Evolutionary conservation across 2,329 filamentous ascomycete genomes (phyloP).

Genomic region (Scedosporium boydii): DNA sequence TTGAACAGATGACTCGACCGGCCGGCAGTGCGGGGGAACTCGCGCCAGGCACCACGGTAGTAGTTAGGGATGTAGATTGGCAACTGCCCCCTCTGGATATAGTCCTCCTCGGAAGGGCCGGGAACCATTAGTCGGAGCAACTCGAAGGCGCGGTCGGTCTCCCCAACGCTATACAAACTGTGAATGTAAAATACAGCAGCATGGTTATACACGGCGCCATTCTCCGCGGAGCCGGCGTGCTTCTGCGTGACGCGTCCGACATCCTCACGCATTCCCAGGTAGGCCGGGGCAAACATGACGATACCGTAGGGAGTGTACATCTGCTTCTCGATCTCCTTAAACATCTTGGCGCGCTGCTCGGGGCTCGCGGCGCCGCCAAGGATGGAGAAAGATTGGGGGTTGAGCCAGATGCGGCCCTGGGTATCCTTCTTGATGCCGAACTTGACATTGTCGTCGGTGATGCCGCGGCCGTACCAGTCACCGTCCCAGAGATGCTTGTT

Average conservation of each 20-base stretch:
- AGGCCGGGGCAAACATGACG: constrained; percentile 47
- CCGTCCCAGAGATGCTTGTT: constrained; percentile 46
- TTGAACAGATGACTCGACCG: constrained; percentile 49
- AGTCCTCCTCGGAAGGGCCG: constrained; percentile 40
- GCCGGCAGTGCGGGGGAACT: constrained; percentile 41
- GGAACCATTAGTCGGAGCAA: constrained; percentile 43
- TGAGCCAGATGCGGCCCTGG: constrained; percentile 50
- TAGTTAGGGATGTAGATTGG: constrained; percentile 51
- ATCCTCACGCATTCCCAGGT: constrained; percentile 45
- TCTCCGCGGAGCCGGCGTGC: constrained; percentile 47
- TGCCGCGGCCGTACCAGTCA: constrained; percentile 47
- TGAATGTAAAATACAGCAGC: constrained; percentile 45
- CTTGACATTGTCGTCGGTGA: constrained; percentile 43
- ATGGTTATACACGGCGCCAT: constrained; percentile 49
- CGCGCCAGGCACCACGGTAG: constrained; percentile 41
- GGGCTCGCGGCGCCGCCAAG: constrained; percentile 38
- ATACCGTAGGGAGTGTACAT: constrained; percentile 43
- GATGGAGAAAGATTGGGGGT: constrained; percentile 46
- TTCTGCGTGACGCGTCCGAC: constrained; percentile 50
- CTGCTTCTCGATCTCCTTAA: constrained; percentile 39
- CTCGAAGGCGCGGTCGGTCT: constrained; percentile 40
- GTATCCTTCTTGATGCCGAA: constrained; percentile 40
- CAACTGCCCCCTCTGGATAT: constrained; percentile 42
- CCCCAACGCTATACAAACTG: constrained; percentile 38
- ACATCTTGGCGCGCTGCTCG: constrained; percentile 32